Base-by-base conservation (phyloP, 345 rosid species). In the Citrus unshiu region DNA sequence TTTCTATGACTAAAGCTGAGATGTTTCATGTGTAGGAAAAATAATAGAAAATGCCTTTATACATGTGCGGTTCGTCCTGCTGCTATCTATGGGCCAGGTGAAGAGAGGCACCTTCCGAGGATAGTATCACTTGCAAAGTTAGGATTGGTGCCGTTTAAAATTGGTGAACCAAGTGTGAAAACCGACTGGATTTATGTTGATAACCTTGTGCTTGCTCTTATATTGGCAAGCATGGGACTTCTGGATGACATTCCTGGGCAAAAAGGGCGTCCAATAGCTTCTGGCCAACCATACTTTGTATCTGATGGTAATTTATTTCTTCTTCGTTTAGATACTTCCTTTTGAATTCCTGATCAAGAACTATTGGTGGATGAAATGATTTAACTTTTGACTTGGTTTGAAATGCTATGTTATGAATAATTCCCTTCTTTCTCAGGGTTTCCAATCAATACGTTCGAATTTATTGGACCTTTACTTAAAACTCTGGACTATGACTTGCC, bases 61-160 rank as follows among this genome's bases (percentile, higher is more conserved):
- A 91, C 99, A 0, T 93, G 97, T 83, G 96, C 95, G 0, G 68
- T 95, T 49, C 98, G 98, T 72, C 97, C 98, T 43, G 98, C 99
- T 68, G 98, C 99, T 68, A 91, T 95, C 40, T 93, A 95, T 75
- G 98, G 98, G 75, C 99, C 93, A 0, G 97, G 99, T 4, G 98
- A 95, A 87, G 98, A 93, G 77, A 87, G 99, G 63, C 99, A 91
- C 84, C 82, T 95, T 74, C 99, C 97, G 25, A 90, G 99, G 86
- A 91, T 95, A 63, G 74, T 95, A 72, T 87, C 89, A 51, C 79
- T 89, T 60, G 92, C 94, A 0, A 90, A 93, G 87, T 35, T 93
- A 66, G 97, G 98, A 64, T 83, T 95, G 75, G 19, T 89, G 25
- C 83, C 79, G 10, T 95, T 93, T 79, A 91, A 58, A 79, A 85